Percentiles rank a stretch among this genome's conserved stretches.
Evolutionary conservation across 78 protist genomes (phyloP).

Genomic region (Dictyostelium intermedium): DNA sequence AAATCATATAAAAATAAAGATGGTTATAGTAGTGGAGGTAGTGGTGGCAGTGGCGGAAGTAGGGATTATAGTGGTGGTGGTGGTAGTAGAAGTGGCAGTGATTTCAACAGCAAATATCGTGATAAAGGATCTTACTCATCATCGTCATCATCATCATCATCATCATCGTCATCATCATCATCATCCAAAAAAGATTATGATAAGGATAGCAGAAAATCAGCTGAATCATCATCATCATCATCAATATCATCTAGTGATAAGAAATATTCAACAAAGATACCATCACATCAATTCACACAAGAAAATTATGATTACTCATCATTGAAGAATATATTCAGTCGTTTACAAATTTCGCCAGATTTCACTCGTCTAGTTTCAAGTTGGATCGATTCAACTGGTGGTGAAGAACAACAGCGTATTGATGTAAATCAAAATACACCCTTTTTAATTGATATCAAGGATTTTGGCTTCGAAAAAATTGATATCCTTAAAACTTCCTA

Average conservation of each 20-base stretch:
- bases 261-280: conserved; percentile 30
- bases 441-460: conserved; percentile 32
- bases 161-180: not conserved
- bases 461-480: not conserved
- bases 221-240: not conserved
- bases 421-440: conserved; percentile 9
- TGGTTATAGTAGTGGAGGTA: not conserved
- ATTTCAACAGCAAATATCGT: not conserved
- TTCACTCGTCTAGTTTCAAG: conserved; percentile 24
- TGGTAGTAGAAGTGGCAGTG: not conserved
- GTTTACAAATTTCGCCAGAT: conserved; percentile 45
- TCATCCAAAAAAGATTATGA: not conserved
- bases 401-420: not conserved
- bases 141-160: not conserved
- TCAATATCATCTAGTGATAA: not conserved
- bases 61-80: not conserved
- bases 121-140: not conserved
- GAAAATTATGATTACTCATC: conserved; percentile 19
- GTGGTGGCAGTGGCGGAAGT: not conserved
- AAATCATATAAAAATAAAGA: conserved; percentile 8
- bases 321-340: conserved; percentile 20
- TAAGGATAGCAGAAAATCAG: not conserved
- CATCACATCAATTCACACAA: conserved; percentile 18
- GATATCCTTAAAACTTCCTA: conserved; percentile 5
- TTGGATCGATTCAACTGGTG: conserved; percentile 12